A percentile compares a stretch with the other conserved stretches of the same genome.
phyloP scores from a whole-genome alignment of 2,329 filamentous ascomycete genomes.

The Atkinsonella hypoxylon region DNA sequence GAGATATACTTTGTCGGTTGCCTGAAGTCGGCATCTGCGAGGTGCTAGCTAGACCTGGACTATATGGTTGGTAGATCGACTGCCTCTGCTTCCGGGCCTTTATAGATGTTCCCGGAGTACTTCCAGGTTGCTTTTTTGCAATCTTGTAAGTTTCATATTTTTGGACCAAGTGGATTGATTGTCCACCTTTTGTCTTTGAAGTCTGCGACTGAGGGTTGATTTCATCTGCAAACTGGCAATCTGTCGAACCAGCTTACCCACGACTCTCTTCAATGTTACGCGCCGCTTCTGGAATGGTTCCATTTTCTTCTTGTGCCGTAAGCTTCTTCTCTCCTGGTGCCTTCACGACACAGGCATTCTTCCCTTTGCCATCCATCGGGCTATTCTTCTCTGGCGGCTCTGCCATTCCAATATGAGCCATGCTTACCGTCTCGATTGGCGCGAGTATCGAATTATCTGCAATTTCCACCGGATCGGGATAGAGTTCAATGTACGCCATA shows the following conservation, averaged over 20 bases:
- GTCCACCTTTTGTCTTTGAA: neutral
- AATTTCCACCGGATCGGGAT: conserved; percentile 35
- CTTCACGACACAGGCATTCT: conserved; percentile 6
- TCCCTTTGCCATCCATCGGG: conserved; percentile 12
- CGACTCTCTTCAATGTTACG: conserved; percentile 2
- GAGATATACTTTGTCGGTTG: conserved; percentile 9
- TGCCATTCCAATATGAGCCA: conserved; percentile 14
- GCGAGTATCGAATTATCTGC: conserved; percentile 25
- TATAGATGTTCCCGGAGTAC: neutral
- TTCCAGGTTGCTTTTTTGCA: conserved; percentile 8
- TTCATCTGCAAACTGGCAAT: neutral
- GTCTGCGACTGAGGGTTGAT: neutral
- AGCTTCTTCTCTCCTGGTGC: conserved; percentile 3
- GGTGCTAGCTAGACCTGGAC: conserved; percentile 4
- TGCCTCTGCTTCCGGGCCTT: neutral
- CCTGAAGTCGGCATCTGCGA: neutral
- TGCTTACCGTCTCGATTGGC: conserved; percentile 20
- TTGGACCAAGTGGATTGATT: neutral
- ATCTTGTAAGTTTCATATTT: conserved; percentile 7
- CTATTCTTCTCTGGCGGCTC: conserved; percentile 27
- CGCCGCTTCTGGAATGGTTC: neutral
- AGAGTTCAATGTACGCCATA: conserved; percentile 26
- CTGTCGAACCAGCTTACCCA: neutral
- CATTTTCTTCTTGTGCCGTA: neutral
- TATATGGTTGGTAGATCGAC: conserved; percentile 8